phyloP scores from a whole-genome alignment of 1,139 yeast genomes.

The Geotrichum reessii region DNA sequence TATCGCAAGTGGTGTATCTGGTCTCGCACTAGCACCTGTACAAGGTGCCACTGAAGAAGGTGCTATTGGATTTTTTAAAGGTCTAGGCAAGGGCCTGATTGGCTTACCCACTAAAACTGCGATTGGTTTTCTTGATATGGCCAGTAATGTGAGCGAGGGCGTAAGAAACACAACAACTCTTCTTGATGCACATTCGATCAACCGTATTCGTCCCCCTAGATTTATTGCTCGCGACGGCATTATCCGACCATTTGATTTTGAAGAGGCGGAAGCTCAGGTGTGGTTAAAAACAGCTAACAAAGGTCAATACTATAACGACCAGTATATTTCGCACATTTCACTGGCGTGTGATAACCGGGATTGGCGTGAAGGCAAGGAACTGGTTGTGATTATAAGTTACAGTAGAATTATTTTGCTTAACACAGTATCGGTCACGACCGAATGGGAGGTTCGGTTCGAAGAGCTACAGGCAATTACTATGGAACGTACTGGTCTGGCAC shows the following conservation, averaged over 20 bases:
- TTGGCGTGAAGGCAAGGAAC: conserved; percentile 37
- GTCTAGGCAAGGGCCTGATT: conserved; percentile 84
- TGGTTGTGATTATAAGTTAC: conserved; percentile 70
- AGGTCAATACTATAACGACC: conserved; percentile 65
- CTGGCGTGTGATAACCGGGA: conserved; percentile 49
- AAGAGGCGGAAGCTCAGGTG: conserved; percentile 89
- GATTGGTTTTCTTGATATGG: conserved; percentile 87
- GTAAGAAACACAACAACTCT: conserved; percentile 88
- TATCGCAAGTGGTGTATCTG: conserved; percentile 78
- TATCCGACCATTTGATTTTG: conserved; percentile 62
- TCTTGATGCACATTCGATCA: conserved; percentile 72
- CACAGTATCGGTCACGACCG: conserved; percentile 50
- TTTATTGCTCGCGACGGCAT: conserved; percentile 63
- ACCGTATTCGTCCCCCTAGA: conserved; percentile 77
- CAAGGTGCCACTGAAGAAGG: conserved; percentile 85
- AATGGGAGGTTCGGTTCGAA: conserved; percentile 62
- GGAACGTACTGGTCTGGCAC: conserved; percentile 72
- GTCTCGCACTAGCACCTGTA: conserved; percentile 84
- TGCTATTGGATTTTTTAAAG: conserved; percentile 84
- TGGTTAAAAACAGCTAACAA: conserved; percentile 83
- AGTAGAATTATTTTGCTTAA: conserved; percentile 63
- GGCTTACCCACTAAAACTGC: conserved; percentile 97
- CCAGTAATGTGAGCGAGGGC: conserved; percentile 89
- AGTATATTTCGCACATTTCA: conserved; percentile 76
- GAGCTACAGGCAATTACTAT: conserved; percentile 61